These are phyloP conservation scores for Plantago elongata DNA, from an alignment of 257 asterid genomes.

Conservation along the genomic window DNA sequence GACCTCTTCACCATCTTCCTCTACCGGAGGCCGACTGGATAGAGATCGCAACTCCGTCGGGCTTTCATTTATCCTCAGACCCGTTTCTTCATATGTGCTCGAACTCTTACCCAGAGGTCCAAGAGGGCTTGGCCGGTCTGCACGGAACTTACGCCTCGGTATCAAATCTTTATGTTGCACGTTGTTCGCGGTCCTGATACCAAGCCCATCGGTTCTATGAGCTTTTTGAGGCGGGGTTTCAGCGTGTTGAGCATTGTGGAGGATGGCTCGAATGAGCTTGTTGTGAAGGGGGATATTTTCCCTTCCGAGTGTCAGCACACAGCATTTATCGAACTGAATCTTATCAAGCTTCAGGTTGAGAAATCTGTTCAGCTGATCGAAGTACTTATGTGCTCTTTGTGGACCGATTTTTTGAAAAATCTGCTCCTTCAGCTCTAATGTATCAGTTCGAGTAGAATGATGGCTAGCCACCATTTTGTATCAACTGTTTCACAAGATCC, in stretches of 20 bases:
- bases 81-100: conserved; percentile 54
- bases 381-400: conserved; percentile 67
- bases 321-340: conserved; percentile 50
- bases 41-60: conserved; percentile 67
- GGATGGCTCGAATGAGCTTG: conserved; percentile 52
- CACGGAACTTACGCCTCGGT: conserved; percentile 42
- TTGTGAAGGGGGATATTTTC: conserved; percentile 74
- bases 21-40: conserved; percentile 69
- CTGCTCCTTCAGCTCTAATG: conserved; percentile 34
- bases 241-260: conserved; percentile 56
- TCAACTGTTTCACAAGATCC: conserved; percentile 18
- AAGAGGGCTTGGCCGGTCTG: conserved; percentile 78
- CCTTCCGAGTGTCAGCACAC: conserved; percentile 55
- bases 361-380: conserved; percentile 46
- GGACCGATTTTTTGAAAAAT: conserved; percentile 40
- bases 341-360: conserved; percentile 49
- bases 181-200: conserved; percentile 43
- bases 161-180: conserved; percentile 46
- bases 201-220: conserved; percentile 37
- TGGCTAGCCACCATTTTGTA: conserved; percentile 35
- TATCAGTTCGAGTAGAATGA: conserved; percentile 35
- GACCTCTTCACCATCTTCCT: conserved; percentile 91
- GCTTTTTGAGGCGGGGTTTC: conserved; percentile 51
- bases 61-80: conserved; percentile 52
- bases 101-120: conserved; percentile 85